Conservation (phyloP, 257 asterid genomes). For the Fraxinus pennsylvanica region DNA sequence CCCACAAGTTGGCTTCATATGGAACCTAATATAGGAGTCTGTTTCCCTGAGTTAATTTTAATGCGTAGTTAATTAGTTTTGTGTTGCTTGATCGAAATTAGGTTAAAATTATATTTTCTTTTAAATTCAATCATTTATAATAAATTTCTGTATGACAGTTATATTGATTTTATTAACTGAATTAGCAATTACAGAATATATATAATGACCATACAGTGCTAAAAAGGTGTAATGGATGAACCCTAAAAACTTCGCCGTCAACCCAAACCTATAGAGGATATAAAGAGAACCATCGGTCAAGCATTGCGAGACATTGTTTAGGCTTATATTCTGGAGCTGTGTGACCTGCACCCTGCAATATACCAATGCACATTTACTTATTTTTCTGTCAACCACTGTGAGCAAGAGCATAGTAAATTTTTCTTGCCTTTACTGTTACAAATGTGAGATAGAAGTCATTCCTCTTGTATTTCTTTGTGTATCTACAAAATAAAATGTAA, state of each 20-base stretch:
- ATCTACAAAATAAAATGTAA: constrained; percentile 25
- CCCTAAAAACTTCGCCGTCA: not conserved
- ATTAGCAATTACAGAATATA: no score
- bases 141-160: no score
- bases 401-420: not conserved
- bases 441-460: constrained; percentile 32
- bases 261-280: not conserved
- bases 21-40: no score
- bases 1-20: not conserved
- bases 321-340: constrained; percentile 35
- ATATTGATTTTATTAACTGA: no score
- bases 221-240: no score
- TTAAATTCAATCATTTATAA: no score
- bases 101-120: no score
- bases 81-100: no score
- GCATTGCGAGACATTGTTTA: constrained; percentile 31
- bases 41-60: no score
- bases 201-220: no score
- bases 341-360: constrained; percentile 1
- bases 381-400: not conserved
- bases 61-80: no score
- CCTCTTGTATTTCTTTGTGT: constrained; percentile 31
- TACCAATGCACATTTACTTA: not conserved
- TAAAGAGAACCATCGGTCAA: constrained; percentile 31
- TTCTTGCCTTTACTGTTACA: constrained; percentile 49